Percentiles rank a stretch among this genome's conserved stretches.
phyloP scores from a whole-genome alignment of 2,329 filamentous ascomycete species.

The Pseudogymnoascus sp. region DNA sequence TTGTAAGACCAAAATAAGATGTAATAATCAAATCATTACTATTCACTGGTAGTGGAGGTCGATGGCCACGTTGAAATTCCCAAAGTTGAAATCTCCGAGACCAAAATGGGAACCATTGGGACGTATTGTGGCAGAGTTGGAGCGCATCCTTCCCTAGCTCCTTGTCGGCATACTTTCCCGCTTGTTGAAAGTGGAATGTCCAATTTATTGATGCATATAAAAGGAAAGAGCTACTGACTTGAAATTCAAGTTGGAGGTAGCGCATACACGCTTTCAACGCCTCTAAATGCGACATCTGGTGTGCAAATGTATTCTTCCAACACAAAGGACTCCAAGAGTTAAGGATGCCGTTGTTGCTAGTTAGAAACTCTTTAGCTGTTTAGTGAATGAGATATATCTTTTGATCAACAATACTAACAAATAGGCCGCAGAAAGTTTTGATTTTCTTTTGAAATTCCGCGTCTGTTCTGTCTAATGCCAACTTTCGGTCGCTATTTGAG shows the following conservation, averaged over 20 bases:
- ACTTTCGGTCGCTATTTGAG: background rate
- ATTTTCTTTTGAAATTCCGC: background rate
- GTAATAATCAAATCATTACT: background rate
- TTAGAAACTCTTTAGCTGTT: slow-evolving; percentile 32
- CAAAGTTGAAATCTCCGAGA: background rate
- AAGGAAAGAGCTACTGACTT: background rate
- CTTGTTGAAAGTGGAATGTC: background rate
- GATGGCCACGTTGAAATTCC: background rate
- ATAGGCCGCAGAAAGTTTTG: slow-evolving; percentile 13
- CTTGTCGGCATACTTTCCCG: background rate
- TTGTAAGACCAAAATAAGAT: background rate
- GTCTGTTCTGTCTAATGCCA: background rate
- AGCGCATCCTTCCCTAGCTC: background rate
- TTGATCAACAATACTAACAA: slow-evolving; percentile 13
- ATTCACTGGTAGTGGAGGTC: background rate
- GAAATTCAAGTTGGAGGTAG: background rate
- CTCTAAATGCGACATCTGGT: background rate
- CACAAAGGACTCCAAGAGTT: background rate
- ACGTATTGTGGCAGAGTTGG: background rate
- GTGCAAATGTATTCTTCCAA: background rate
- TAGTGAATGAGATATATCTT: slow-evolving; percentile 32
- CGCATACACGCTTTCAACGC: background rate
- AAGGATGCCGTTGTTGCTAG: background rate
- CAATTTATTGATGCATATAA: background rate
- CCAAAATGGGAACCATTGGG: background rate